These are phyloP conservation scores for Xylaria longipes DNA, from an alignment of 495 filamentous ascomycete species.

Conservation along the genomic window DNA sequence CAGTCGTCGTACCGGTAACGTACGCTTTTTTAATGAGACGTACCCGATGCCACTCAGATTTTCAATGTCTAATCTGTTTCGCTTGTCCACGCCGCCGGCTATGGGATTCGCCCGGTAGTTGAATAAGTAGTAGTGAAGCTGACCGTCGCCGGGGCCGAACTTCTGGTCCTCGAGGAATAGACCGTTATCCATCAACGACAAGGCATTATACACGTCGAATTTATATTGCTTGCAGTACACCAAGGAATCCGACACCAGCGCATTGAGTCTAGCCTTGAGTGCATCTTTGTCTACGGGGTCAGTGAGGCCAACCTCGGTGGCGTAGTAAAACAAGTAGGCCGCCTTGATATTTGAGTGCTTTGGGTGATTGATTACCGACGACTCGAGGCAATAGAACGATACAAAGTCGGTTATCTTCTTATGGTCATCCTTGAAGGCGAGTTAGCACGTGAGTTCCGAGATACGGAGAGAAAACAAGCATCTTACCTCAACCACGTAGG, in stretches of 20 bases:
- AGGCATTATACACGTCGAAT: slow-evolving; percentile 96
- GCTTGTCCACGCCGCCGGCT: slow-evolving; percentile 79
- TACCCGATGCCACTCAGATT: slow-evolving; percentile 86
- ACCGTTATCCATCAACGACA: slow-evolving; percentile 90
- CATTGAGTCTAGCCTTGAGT: slow-evolving; percentile 74
- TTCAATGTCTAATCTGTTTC: slow-evolving; percentile 74
- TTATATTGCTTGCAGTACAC: slow-evolving; percentile 84
- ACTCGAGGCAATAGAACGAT: slow-evolving; percentile 95
- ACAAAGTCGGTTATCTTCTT: slow-evolving; percentile 94
- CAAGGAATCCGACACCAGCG: slow-evolving; percentile 81
- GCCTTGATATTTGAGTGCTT: slow-evolving; percentile 81
- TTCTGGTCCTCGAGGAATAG: slow-evolving; percentile 92
- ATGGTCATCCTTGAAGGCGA: slow-evolving; percentile 40
- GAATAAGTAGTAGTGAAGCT: slow-evolving; percentile 94
- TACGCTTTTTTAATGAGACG: slow-evolving; percentile 69
- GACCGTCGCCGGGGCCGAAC: slow-evolving; percentile 91
- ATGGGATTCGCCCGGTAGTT: slow-evolving; percentile 89
- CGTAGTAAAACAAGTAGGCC: slow-evolving; percentile 97
- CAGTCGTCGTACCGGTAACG: slow-evolving; percentile 25
- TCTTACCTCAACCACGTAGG: slow-evolving; percentile 83
- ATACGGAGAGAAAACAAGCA: not conserved
- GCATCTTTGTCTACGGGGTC: slow-evolving; percentile 57
- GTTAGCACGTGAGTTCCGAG: slow-evolving; percentile 17
- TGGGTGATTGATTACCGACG: slow-evolving; percentile 79
- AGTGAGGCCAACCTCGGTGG: slow-evolving; percentile 78